phyloP scores from a whole-genome alignment of 1,284 basidiomycete species.

The Quambalaria eucalypti region DNA sequence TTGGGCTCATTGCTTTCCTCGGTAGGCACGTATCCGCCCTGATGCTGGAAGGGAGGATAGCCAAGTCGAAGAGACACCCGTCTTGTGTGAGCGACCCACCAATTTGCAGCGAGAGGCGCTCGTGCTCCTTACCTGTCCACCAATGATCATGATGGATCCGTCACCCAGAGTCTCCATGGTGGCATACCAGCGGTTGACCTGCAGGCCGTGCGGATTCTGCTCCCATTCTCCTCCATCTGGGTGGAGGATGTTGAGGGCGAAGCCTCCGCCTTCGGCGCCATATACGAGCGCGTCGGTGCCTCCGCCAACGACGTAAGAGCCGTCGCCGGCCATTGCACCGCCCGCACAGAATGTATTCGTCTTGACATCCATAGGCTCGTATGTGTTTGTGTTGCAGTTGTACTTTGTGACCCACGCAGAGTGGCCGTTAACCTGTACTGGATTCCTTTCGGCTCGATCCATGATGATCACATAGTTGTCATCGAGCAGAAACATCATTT shows the following conservation, averaged over 20 bases:
- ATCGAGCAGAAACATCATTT: constrained; percentile 38
- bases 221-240: constrained; percentile 31
- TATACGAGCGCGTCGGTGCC: constrained; percentile 39
- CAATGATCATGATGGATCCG: constrained; percentile 26
- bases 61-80: too few relatives aligned
- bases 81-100: too few relatives aligned
- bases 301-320: constrained; percentile 28
- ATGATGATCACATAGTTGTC: constrained; percentile 34
- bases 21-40: constrained; percentile 34
- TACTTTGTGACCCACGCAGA: constrained; percentile 36
- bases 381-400: constrained; percentile 21
- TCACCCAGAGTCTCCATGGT: constrained; percentile 32
- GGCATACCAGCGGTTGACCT: constrained; percentile 39
- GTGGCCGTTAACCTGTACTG: constrained; percentile 17
- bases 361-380: constrained; percentile 22
- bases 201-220: constrained; percentile 15
- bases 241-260: constrained; percentile 22
- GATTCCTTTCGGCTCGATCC: constrained; percentile 42
- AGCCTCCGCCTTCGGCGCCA: constrained; percentile 28
- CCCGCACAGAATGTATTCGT: constrained; percentile 41
- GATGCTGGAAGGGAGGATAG: too few relatives aligned
- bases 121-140: too few relatives aligned
- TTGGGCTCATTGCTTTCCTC: constrained; percentile 25
- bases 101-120: too few relatives aligned
- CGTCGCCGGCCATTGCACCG: constrained; percentile 29